These are phyloP conservation scores for Hypericum perforatum DNA, from an alignment of 345 rosid genomes.

Conservation along the genomic window DNA sequence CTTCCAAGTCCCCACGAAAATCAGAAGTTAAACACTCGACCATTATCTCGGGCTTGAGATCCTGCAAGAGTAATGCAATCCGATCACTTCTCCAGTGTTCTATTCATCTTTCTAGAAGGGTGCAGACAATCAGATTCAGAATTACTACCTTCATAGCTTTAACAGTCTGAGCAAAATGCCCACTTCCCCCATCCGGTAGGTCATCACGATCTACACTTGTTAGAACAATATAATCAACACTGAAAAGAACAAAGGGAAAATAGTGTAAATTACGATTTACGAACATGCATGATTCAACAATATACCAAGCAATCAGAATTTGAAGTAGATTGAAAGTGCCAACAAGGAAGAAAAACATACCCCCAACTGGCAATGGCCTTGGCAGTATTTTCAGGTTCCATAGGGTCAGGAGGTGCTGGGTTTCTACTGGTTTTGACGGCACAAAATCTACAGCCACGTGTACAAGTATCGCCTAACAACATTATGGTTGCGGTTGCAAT, in stretches of 20 bases:
- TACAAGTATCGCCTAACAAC: conserved; percentile 97
- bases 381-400: conserved; percentile 93
- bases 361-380: conserved; percentile 90
- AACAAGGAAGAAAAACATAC: conserved; percentile 24
- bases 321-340: too few relatives aligned
- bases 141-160: conserved; percentile 66
- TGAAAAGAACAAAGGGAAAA: conserved; percentile 14
- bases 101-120: too few relatives aligned
- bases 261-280: too few relatives aligned
- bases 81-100: background rate
- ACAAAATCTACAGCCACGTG: conserved; percentile 98
- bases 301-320: too few relatives aligned
- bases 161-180: conserved; percentile 95
- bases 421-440: conserved; percentile 95
- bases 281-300: too few relatives aligned
- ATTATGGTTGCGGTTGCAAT: conserved; percentile 95
- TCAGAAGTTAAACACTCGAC: conserved; percentile 96
- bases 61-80: conserved; percentile 32
- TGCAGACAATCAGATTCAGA: conserved; percentile 5
- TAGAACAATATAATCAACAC: conserved; percentile 94
- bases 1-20: conserved; percentile 82
- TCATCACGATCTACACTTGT: conserved; percentile 99
- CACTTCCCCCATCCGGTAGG: conserved; percentile 96
- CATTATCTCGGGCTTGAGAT: conserved; percentile 85
- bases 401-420: conserved; percentile 85